Evolutionary conservation across 2,329 filamentous ascomycete genomes (phyloP), one percentile per base, ranked within the genome.

Genomic region (Phoma sp.): DNA sequence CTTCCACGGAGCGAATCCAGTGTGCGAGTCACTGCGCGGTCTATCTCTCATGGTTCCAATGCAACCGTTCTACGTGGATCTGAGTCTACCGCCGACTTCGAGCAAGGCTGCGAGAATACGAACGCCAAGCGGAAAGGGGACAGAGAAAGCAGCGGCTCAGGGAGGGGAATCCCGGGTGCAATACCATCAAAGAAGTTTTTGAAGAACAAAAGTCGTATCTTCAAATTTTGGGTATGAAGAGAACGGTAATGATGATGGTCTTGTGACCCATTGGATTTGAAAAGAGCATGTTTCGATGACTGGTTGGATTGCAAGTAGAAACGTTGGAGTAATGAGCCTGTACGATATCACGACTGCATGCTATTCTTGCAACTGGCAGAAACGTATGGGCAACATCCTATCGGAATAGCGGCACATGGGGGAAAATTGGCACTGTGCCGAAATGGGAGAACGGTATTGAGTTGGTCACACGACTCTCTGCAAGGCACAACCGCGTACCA

Each of bases 171-270:
- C 2, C 34, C 49, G 2, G 34, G 50, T 15, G 39, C 47, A 33
- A 52, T 59, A 14, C 60, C 66, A 23, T 62, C 61, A 17, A 72
- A 66, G 47, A 70, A 66, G 45, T 71, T 68, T 32, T 40, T 67
- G 39, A 74, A 72, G 53, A 73, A 65, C 56, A 74, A 69, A 47
- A 73, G 69, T 47, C 59, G 61, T 43, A 70, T 75, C 25, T 72
- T 76, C 59, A 74, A 69, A 43, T 74, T 76, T 56, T 76, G 72
- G 66, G 48, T 64, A 47, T 72, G 53, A 66, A 3, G n/a, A 42
- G n/a, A n/a, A n/a, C n/a, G n/a, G n/a, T 11, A n/a, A 36, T 15
- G n/a, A 30, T 25, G 23, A 40, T 10, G 25, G 18, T 18, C 9
- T 12, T 29, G 38, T 36, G 26, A 32, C 33, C 30, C 12, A 40